phyloP scores from a whole-genome alignment of 2,329 filamentous ascomycete species.

The Fusarium compactum region DNA sequence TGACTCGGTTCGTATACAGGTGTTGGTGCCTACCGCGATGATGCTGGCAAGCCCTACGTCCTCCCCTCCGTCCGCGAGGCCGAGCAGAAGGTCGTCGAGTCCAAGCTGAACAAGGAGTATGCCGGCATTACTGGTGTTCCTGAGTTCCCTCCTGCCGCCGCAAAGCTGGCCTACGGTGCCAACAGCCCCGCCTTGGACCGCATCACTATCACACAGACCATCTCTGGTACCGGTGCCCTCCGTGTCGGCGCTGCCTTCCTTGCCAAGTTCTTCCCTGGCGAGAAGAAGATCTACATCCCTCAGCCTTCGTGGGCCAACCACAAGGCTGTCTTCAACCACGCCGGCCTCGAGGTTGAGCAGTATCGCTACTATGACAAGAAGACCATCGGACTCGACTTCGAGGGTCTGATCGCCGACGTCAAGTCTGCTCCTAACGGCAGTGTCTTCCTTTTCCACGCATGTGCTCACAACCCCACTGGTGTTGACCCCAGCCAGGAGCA shows the following conservation, averaged over 20 bases:
- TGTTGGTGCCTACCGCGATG: slow-evolving; percentile 98
- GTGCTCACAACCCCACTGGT: slow-evolving; percentile 97
- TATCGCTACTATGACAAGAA: slow-evolving; percentile 99
- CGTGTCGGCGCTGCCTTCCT: slow-evolving; percentile 96
- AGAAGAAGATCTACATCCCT: slow-evolving; percentile 97
- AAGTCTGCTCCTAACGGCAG: slow-evolving; percentile 87
- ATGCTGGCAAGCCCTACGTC: slow-evolving; percentile 97
- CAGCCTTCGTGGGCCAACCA: slow-evolving; percentile 99
- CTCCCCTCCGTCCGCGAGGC: slow-evolving; percentile 92
- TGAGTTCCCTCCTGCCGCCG: slow-evolving; percentile 92
- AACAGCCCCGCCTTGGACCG: slow-evolving; percentile 82
- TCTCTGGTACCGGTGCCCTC: slow-evolving; percentile 96
- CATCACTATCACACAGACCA: slow-evolving; percentile 94
- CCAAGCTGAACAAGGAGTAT: slow-evolving; percentile 94
- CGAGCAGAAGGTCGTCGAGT: slow-evolving; percentile 85
- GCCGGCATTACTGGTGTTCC: slow-evolving; percentile 97
- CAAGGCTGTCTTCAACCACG: slow-evolving; percentile 94
- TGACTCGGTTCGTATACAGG: slow-evolving; percentile 61
- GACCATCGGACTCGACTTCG: slow-evolving; percentile 97
- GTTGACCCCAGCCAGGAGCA: slow-evolving; percentile 93
- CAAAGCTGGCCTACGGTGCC: slow-evolving; percentile 88
- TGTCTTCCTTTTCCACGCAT: slow-evolving; percentile 94
- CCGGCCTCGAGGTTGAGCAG: slow-evolving; percentile 89
- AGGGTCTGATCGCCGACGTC: slow-evolving; percentile 91
- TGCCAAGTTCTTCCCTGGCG: slow-evolving; percentile 87